These are phyloP conservation scores for Handroanthus guayacan DNA, from an alignment of 257 asterid species.

Conservation along the genomic window DNA sequence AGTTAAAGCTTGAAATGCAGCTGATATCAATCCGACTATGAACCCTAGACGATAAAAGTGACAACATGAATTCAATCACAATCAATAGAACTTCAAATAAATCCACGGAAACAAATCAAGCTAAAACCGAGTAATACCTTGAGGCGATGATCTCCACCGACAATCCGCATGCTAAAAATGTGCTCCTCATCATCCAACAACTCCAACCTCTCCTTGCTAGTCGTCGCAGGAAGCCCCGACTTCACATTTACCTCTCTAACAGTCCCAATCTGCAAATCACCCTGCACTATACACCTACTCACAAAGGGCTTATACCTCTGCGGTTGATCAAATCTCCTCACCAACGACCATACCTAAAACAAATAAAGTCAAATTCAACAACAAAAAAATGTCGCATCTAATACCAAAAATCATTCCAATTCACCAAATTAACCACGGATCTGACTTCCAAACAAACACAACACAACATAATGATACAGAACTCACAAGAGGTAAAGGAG, in stretches of 20 bases:
- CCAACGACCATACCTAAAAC: constrained; percentile 86
- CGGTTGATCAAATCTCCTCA: constrained; percentile 91
- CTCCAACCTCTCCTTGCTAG: constrained; percentile 88
- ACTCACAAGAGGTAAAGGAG: constrained; percentile 86
- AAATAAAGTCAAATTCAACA: constrained; percentile 17
- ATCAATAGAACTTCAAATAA: not conserved
- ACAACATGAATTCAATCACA: constrained; percentile 10
- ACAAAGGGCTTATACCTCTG: constrained; percentile 94
- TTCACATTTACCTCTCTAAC: constrained; percentile 86
- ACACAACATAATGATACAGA: not conserved
- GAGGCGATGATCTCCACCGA: constrained; percentile 95
- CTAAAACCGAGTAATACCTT: constrained; percentile 49
- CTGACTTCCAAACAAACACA: constrained; percentile 5
- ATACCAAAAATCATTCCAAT: not conserved
- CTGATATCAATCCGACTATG: not conserved
- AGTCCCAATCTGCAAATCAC: constrained; percentile 84
- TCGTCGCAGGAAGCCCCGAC: constrained; percentile 91
- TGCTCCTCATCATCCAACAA: constrained; percentile 81
- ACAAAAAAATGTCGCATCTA: not conserved
- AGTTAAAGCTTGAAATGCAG: constrained; percentile 23
- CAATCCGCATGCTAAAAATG: constrained; percentile 79
- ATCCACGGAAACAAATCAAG: not conserved
- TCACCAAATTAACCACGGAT: constrained; percentile 30
- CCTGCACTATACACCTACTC: constrained; percentile 78
- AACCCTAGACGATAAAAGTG: not conserved